These are phyloP conservation scores for Coniferiporia weirii DNA, from an alignment of 1,284 basidiomycete genomes.

Conservation along the genomic window DNA sequence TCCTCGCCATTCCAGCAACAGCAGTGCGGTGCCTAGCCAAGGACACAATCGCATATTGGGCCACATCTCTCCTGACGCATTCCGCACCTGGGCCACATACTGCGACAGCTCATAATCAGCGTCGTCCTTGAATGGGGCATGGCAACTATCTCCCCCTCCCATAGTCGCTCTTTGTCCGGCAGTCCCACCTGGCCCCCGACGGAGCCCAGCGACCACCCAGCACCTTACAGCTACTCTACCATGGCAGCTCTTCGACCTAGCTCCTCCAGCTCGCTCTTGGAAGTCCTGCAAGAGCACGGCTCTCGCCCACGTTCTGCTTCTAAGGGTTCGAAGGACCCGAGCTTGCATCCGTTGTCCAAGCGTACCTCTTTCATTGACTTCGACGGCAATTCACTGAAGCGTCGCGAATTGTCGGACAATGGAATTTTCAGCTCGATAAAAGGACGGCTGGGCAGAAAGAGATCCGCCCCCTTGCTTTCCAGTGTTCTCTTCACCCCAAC, in stretches of 20 bases:
- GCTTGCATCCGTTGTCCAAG: background rate
- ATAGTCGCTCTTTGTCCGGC: conserved; percentile 8
- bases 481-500: background rate
- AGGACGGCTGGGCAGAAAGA: conserved; percentile 14
- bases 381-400: background rate
- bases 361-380: conserved; percentile 15
- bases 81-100: background rate
- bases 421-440: conserved; percentile 12
- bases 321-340: conserved; percentile 6
- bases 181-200: conserved; percentile 7
- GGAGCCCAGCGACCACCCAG: background rate
- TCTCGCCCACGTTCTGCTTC: conserved; percentile 7
- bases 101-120: background rate
- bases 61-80: too few species aligned
- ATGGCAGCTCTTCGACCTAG: background rate
- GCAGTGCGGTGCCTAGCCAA: too few species aligned
- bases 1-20: too few species aligned
- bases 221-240: conserved; percentile 4
- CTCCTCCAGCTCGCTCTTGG: background rate
- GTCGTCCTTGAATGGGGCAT: conserved; percentile 6
- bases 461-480: conserved; percentile 13
- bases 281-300: background rate
- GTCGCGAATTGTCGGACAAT: background rate
- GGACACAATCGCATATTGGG: too few species aligned
- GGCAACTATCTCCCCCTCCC: conserved; percentile 1